Evolutionary conservation across 2,329 filamentous ascomycete genomes (phyloP), one percentile per base, ranked within the genome.

Genomic region (Lasiodiplodia citricola): DNA sequence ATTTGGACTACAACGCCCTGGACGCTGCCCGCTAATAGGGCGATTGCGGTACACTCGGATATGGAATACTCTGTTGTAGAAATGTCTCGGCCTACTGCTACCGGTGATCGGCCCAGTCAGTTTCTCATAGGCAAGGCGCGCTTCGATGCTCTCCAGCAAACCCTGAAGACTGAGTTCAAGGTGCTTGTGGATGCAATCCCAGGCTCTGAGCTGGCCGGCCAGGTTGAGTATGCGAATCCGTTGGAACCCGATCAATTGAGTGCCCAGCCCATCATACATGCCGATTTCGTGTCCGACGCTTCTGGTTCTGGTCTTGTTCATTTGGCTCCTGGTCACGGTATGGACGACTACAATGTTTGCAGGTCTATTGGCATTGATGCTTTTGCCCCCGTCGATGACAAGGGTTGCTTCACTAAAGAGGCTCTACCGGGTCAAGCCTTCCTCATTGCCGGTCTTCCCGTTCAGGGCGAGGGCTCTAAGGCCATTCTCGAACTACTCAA

Each of bases 1-100:
- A 92, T 98, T 64, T 99, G 96, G 96, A 99, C 96, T 2, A 99
- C 96, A 0, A 99, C 96, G 0, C 96, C 96, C 0, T 99, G 96
- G 96, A 99, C 96, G 0, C 83, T 99, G 5, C 95, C 96, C 0
- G 94, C 95, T 2, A 99, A 99, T 78, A 89, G 89, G 76, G 94
- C 93, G 0, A 94, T 99, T 77, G 94, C 93, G 2, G 86, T 98
- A 44, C 89, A 93, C 74, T 83, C 87, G 7, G 88, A 92, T 50
- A 81, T 98, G 70, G 83, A 88, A 54, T 99, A 98, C 77, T 84
- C 85, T 4, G 80, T 97, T 23, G 82, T 96, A 47, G 82, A 85
- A 56, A 68, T 68, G 66, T 21, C 57, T 35, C 44, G 57, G n/a
- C 41, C 51, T 4, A 67, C 83, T 87, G 31, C 23, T 38, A 54